These are phyloP conservation scores for Vararia minispora DNA, from an alignment of 768 basidiomycete species.

Conservation along the genomic window DNA sequence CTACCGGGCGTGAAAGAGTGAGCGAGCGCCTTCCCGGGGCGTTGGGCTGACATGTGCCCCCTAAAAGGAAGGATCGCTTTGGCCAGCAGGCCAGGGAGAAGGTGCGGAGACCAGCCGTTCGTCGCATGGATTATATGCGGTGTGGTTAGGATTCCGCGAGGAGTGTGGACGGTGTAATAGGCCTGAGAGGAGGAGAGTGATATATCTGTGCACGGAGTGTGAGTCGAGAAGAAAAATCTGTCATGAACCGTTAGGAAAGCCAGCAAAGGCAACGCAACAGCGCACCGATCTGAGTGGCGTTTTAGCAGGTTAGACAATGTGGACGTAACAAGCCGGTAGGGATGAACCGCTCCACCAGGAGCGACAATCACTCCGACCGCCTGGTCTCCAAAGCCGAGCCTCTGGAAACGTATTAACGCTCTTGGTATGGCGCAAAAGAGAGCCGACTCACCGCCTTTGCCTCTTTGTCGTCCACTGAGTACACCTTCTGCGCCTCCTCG, in stretches of 20 bases:
- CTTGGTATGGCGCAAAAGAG: background rate
- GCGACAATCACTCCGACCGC: slow-evolving; percentile 41
- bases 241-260: background rate
- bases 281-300: slow-evolving; percentile 38
- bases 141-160: slow-evolving; percentile 44
- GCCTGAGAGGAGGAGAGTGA: slow-evolving; percentile 17
- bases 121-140: slow-evolving; percentile 73
- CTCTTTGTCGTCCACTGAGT: slow-evolving; percentile 21
- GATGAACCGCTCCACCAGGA: slow-evolving; percentile 52
- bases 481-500: slow-evolving; percentile 25
- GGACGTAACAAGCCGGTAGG: slow-evolving; percentile 58
- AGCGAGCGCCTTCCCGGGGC: slow-evolving; percentile 30
- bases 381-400: slow-evolving; percentile 33
- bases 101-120: slow-evolving; percentile 71
- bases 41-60: slow-evolving; percentile 56
- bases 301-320: slow-evolving; percentile 41
- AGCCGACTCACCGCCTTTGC: slow-evolving; percentile 23
- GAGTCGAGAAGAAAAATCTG: slow-evolving; percentile 50
- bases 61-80: slow-evolving; percentile 55
- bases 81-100: slow-evolving; percentile 49
- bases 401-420: slow-evolving; percentile 24
- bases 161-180: slow-evolving; percentile 47
- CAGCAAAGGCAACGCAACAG: background rate
- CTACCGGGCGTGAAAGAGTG: slow-evolving; percentile 21
- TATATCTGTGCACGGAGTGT: slow-evolving; percentile 52